Percentiles rank a stretch among this genome's conserved stretches.
phyloP scores from a whole-genome alignment of 345 rosid species.

The Salix koriyanagi region DNA sequence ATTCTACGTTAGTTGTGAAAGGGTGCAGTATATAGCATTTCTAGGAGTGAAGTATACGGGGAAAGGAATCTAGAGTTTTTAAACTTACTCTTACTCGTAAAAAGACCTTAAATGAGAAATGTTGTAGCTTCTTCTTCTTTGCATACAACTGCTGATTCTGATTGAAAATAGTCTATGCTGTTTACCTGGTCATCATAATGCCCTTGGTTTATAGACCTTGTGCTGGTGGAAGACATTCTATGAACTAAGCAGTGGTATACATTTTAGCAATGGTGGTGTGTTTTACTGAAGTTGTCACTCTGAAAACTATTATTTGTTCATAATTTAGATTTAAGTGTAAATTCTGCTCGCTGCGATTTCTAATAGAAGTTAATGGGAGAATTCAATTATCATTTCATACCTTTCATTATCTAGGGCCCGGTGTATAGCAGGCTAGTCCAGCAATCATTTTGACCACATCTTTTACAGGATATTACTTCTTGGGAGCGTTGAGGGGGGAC shows the following conservation, averaged over 20 bases:
- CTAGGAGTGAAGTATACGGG: neutral
- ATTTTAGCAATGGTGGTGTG: neutral
- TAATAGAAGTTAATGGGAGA: neutral
- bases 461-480: conserved; percentile 17
- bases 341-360: neutral
- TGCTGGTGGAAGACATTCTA: neutral
- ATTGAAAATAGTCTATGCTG: neutral
- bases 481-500: conserved; percentile 14
- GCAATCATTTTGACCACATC: neutral
- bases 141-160: neutral
- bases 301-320: neutral
- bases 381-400: neutral
- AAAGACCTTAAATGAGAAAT: neutral
- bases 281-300: neutral
- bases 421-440: neutral
- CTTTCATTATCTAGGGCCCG: neutral
- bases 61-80: neutral
- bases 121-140: neutral
- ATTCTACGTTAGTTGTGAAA: neutral
- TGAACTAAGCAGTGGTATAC: neutral
- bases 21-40: neutral
- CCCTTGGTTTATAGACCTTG: neutral
- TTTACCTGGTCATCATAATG: neutral
- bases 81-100: neutral
- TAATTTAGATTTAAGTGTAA: neutral